phyloP scores from a whole-genome alignment of 371 early-diverging fungal species.

The Chytridium lagenaria region DNA sequence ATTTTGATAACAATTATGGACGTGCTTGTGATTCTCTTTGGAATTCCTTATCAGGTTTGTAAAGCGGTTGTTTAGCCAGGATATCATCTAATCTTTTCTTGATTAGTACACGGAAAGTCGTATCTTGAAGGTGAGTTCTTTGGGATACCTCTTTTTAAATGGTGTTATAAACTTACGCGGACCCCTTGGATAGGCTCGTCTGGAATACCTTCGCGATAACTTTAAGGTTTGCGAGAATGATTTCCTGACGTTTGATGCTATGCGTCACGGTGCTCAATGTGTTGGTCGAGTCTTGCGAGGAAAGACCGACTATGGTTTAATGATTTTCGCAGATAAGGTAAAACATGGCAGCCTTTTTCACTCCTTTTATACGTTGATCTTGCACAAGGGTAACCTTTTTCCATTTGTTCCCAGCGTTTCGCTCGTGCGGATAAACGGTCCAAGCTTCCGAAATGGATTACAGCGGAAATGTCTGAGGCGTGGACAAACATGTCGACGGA shows the following conservation, averaged over 20 bases:
- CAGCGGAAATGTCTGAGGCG: conserved; percentile 88
- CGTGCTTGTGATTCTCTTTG: conserved; percentile 97
- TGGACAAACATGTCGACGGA: conserved; percentile 96
- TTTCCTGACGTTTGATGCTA: conserved; percentile 99
- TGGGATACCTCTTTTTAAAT: too few species aligned
- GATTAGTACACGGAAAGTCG: conserved; percentile 96
- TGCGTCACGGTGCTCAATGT: conserved; percentile 99
- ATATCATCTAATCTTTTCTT: not conserved
- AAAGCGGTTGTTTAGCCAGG: not conserved
- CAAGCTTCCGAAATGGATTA: conserved; percentile 99
- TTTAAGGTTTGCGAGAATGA: conserved; percentile 97
- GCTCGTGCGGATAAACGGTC: conserved; percentile 92
- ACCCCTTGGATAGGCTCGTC: conserved; percentile 80
- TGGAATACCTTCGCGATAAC: conserved; percentile 95
- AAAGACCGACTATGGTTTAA: conserved; percentile 99
- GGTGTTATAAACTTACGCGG: too few species aligned
- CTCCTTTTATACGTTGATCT: too few species aligned
- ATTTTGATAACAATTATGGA: conserved; percentile 99
- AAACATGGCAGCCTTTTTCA: too few species aligned
- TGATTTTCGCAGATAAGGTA: conserved; percentile 99
- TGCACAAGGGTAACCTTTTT: not conserved
- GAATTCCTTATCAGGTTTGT: conserved; percentile 94
- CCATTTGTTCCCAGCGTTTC: conserved; percentile 71
- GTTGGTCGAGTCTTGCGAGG: conserved; percentile 98
- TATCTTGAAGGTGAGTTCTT: conserved; percentile 74